Percentiles rank a stretch among this genome's conserved stretches.
Conservation (phyloP, 306 rosid species). For the Sesbania bispinosa region DNA sequence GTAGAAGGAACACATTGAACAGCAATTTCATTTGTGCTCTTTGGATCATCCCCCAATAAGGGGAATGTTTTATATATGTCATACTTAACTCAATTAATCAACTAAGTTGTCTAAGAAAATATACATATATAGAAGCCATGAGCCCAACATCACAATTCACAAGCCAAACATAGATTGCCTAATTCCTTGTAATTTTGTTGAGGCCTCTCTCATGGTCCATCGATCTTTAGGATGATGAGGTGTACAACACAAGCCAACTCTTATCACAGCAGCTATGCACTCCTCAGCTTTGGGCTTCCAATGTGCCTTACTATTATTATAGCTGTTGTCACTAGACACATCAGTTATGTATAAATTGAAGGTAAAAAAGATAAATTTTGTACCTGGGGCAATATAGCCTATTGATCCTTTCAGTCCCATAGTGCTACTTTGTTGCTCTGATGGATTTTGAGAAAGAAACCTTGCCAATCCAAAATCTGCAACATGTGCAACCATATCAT, state of each 20-base stretch:
- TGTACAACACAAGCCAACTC: conserved; percentile 33
- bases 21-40: too few relatives aligned
- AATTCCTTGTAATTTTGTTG: conserved; percentile 19
- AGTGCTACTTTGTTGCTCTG: conserved; percentile 24
- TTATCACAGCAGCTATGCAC: conserved; percentile 9
- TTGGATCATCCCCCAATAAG: too few relatives aligned
- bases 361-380: background rate
- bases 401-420: conserved; percentile 38
- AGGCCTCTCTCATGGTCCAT: conserved; percentile 32
- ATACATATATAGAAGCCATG: too few relatives aligned
- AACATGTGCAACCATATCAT: conserved; percentile 44
- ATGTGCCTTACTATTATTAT: background rate
- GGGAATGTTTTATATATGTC: too few relatives aligned
- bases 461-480: conserved; percentile 51
- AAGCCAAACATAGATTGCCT: background rate
- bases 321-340: background rate
- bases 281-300: conserved; percentile 11
- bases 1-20: too few relatives aligned
- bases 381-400: conserved; percentile 56
- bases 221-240: conserved; percentile 32
- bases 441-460: conserved; percentile 27
- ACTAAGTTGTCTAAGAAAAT: too few relatives aligned
- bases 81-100: too few relatives aligned
- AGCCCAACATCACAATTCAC: too few relatives aligned
- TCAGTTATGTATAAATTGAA: background rate